These are phyloP conservation scores for Phytophthora tentaculata DNA, from an alignment of 352 stramenopile species.

Conservation along the genomic window DNA sequence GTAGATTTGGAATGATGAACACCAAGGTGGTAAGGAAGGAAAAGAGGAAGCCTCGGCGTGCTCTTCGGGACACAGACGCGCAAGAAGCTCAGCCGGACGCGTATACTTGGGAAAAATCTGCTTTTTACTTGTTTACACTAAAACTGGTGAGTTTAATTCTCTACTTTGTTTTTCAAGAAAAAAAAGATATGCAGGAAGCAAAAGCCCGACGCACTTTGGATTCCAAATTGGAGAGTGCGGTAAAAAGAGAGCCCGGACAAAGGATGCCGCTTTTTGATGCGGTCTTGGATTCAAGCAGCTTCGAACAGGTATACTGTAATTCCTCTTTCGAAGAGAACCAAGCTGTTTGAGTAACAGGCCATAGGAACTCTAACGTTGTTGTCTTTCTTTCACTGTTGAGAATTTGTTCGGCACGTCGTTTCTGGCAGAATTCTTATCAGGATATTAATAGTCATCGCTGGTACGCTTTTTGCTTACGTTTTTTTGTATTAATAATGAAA, in stretches of 20 bases:
- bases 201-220: constrained; percentile 11
- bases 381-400: constrained; percentile 17
- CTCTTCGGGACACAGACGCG: constrained; percentile 2
- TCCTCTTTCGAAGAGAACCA: too few relatives aligned
- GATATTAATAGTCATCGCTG: too few relatives aligned
- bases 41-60: constrained; percentile 7
- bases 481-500: too few relatives aligned
- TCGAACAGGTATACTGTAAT: too few relatives aligned
- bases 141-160: background rate
- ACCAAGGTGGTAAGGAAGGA: background rate
- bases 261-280: constrained; percentile 15
- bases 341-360: too few relatives aligned
- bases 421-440: too few relatives aligned
- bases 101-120: background rate
- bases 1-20: constrained; percentile 13
- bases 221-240: constrained; percentile 4
- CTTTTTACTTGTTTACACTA: too few relatives aligned
- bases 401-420: constrained; percentile 16
- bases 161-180: constrained; percentile 1
- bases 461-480: too few relatives aligned
- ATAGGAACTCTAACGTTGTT: too few relatives aligned
- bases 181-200: constrained; percentile 3
- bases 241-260: constrained; percentile 1
- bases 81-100: background rate
- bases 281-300: constrained; percentile 15